These are phyloP conservation scores for Phalaenopsis equestris DNA, from an alignment of 106 monocot species.

Conservation along the genomic window DNA sequence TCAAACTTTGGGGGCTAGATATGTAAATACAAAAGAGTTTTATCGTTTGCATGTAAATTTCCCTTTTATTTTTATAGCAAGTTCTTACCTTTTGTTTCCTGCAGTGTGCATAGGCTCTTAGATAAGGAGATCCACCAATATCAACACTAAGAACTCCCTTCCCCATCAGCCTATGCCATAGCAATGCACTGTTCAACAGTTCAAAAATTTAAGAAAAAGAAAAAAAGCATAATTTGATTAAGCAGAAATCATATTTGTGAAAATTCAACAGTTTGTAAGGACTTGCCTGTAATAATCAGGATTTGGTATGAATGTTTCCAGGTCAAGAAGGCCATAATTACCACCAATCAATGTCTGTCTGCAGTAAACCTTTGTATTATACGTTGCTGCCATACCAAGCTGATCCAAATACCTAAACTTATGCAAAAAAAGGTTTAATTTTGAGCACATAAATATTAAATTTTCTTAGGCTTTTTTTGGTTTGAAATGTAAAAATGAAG, in stretches of 20 bases:
- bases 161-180: slow-evolving; percentile 86
- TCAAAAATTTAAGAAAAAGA: background rate
- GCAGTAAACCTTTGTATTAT: slow-evolving; percentile 58
- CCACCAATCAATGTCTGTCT: slow-evolving; percentile 80
- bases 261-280: background rate
- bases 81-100: slow-evolving; percentile 34
- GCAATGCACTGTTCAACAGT: slow-evolving; percentile 41
- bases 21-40: too few relatives aligned
- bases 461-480: too few relatives aligned
- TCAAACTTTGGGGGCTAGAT: too few relatives aligned
- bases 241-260: background rate
- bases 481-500: too few relatives aligned
- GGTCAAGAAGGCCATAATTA: slow-evolving; percentile 88
- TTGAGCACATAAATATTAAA: background rate
- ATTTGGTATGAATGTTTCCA: slow-evolving; percentile 68
- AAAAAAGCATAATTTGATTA: background rate
- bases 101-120: slow-evolving; percentile 82
- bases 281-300: slow-evolving; percentile 85
- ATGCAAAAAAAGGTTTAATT: background rate
- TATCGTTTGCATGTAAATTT: too few relatives aligned
- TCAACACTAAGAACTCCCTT: slow-evolving; percentile 59
- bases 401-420: slow-evolving; percentile 84
- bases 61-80: background rate
- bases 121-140: slow-evolving; percentile 44
- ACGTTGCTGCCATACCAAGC: slow-evolving; percentile 78